phyloP scores from a whole-genome alignment of 257 asterid species.

The Ocimum tenuiflorum region DNA sequence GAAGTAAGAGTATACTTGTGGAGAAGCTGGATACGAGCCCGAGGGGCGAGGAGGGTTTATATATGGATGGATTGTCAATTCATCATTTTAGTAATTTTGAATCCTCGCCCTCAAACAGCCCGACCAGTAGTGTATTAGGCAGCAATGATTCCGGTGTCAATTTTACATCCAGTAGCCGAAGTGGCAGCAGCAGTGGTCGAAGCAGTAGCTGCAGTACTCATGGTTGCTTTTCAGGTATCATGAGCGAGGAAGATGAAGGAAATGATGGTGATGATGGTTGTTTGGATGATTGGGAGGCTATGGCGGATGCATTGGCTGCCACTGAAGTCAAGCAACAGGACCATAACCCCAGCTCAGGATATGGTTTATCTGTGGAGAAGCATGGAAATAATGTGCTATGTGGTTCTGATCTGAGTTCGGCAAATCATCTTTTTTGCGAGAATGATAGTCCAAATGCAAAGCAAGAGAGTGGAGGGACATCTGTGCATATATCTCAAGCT shows the following conservation, averaged over 20 bases:
- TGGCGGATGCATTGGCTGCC: slow-evolving; percentile 92
- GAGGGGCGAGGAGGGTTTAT: slow-evolving; percentile 36
- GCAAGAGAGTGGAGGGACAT: slow-evolving; percentile 32
- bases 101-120: slow-evolving; percentile 54
- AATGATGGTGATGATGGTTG: slow-evolving; percentile 47
- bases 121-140: slow-evolving; percentile 51
- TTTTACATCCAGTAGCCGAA: slow-evolving; percentile 57
- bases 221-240: slow-evolving; percentile 46
- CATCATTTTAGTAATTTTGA: slow-evolving; percentile 54
- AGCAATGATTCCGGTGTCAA: slow-evolving; percentile 49
- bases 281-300: slow-evolving; percentile 94
- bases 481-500: slow-evolving; percentile 27
- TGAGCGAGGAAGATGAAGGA: slow-evolving; percentile 61
- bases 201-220: slow-evolving; percentile 60
- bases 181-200: slow-evolving; percentile 40
- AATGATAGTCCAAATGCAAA: slow-evolving; percentile 23
- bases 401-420: slow-evolving; percentile 17
- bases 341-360: slow-evolving; percentile 19
- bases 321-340: slow-evolving; percentile 41
- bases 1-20: slow-evolving; percentile 19
- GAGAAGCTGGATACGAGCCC: slow-evolving; percentile 56
- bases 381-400: slow-evolving; percentile 18
- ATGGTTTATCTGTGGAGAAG: slow-evolving; percentile 21
- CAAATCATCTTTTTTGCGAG: slow-evolving; percentile 13
- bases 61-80: slow-evolving; percentile 29